Base-by-base conservation (phyloP, 352 stramenopile species). In the Phytophthora melonis region DNA sequence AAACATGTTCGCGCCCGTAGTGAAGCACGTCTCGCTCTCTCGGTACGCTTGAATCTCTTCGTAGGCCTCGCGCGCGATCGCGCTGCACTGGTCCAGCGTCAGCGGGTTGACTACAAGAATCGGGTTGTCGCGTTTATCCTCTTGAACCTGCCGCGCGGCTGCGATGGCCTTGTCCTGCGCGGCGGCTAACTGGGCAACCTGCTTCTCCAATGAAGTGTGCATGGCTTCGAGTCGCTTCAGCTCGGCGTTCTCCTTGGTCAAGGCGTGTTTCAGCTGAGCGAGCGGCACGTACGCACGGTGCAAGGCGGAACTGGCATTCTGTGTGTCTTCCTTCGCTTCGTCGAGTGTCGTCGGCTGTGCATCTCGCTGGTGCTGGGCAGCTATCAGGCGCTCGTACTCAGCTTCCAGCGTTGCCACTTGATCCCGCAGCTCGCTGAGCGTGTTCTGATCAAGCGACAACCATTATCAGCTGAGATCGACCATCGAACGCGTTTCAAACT, bases 171-270 rank as follows among this genome's bases (percentile, higher is more conserved):
- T 89, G 36, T 69, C 55, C 41, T 90, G 80, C n/a, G 70, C 57
- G 32, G 66, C 23, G 13, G 76, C 45, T 14, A 91, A 68, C 53
- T 82, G 72, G 5, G 58, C 50, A 32, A 88, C 80, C 59, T 85
- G 74, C 50, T 84, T 87, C 58, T 89, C 79, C 73, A 88, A 78
- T 10, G 75, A 63, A 21, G 57, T 32, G 59, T 87, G 80, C 59
- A 87, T 66, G 11, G 68, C 64, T 45, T 83, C 78, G 23, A 89
- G 68, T 30, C 80, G 75, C 9, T 72, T 78, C 3, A 92, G 66
- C 75, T 87, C 82, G 5, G 52, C 47, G 57, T 89, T 88, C 68
- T 92, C 84, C 19, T 79, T 80, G 14, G 66, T 72, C 30, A 90
- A 64, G 2, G 82, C 80, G 21, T 75, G 79, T 19, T 79, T 78